Evolutionary conservation across 768 basidiomycete species (phyloP).

Genomic region (Suillus sp.): DNA sequence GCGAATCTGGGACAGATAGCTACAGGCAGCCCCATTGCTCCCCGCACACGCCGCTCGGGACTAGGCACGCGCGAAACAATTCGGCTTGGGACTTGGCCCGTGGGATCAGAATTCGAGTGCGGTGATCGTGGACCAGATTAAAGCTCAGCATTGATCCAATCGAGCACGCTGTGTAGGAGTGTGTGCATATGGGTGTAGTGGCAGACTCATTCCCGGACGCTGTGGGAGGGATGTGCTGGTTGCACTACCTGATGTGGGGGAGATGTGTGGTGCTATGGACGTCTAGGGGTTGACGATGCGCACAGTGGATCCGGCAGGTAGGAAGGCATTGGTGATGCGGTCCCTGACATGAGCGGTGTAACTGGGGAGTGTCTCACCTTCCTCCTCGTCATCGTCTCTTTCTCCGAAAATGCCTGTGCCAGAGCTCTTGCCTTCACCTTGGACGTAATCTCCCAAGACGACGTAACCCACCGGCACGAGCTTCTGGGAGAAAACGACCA

Average conservation of each 20-base stretch:
- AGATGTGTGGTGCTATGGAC: conserved; percentile 35
- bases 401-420: conserved; percentile 38
- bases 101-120: conserved; percentile 30
- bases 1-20: conserved; percentile 3
- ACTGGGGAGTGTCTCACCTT: conserved; percentile 77
- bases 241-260: not conserved
- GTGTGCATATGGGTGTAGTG: conserved; percentile 19
- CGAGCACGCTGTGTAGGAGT: conserved; percentile 35
- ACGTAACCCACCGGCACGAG: conserved; percentile 70
- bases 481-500: conserved; percentile 70
- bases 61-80: conserved; percentile 50
- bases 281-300: conserved; percentile 70
- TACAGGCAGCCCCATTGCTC: conserved; percentile 36
- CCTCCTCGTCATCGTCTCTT: conserved; percentile 44
- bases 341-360: conserved; percentile 91
- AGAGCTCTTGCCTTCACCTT: conserved; percentile 21
- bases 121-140: conserved; percentile 56
- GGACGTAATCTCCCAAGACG: conserved; percentile 46
- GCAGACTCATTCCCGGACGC: conserved; percentile 44
- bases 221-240: conserved; percentile 15
- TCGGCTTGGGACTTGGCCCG: conserved; percentile 30
- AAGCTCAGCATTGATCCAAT: conserved; percentile 87
- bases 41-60: too few species aligned
- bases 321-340: conserved; percentile 77
- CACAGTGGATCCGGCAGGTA: conserved; percentile 65